Percentiles rank a stretch among this genome's conserved stretches.
These are phyloP conservation scores for Metarhizium rileyi DNA, from an alignment of 2,329 filamentous ascomycete species.

Conservation along the genomic window DNA sequence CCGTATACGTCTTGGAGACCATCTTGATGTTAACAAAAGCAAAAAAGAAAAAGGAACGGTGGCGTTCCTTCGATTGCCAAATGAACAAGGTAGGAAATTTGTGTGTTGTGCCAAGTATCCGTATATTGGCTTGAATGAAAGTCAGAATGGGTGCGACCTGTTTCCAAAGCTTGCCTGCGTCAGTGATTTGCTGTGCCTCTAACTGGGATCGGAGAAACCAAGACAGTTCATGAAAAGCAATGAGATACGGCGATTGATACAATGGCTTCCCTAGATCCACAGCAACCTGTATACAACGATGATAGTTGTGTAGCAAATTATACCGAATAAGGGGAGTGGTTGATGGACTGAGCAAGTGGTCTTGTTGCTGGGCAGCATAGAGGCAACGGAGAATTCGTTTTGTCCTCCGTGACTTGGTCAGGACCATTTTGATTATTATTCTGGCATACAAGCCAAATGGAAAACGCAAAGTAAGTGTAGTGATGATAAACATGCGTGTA, in stretches of 20 bases:
- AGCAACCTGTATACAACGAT: slow-evolving; percentile 19
- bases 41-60: slow-evolving; percentile 31
- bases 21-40: slow-evolving; percentile 30
- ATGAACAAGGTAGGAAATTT: slow-evolving; percentile 29
- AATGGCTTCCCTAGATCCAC: slow-evolving; percentile 20
- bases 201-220: slow-evolving; percentile 16
- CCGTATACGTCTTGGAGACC: slow-evolving; percentile 32
- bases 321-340: slow-evolving; percentile 19
- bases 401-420: slow-evolving; percentile 19
- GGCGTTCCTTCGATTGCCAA: slow-evolving; percentile 24
- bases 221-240: slow-evolving; percentile 13
- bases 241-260: slow-evolving; percentile 12
- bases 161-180: slow-evolving; percentile 17
- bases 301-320: slow-evolving; percentile 21
- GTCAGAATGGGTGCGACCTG: slow-evolving; percentile 24
- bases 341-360: slow-evolving; percentile 25
- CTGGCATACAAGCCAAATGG: slow-evolving; percentile 3
- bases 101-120: slow-evolving; percentile 10
- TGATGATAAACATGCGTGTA: neutral
- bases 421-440: slow-evolving; percentile 13
- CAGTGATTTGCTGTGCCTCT: slow-evolving; percentile 20
- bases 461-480: slow-evolving; percentile 1
- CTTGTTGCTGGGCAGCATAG: slow-evolving; percentile 24
- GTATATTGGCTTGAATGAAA: slow-evolving; percentile 20
- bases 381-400: slow-evolving; percentile 27